phyloP scores from a whole-genome alignment of 108 stramenopile genomes.

The Bacterosira constricta region DNA sequence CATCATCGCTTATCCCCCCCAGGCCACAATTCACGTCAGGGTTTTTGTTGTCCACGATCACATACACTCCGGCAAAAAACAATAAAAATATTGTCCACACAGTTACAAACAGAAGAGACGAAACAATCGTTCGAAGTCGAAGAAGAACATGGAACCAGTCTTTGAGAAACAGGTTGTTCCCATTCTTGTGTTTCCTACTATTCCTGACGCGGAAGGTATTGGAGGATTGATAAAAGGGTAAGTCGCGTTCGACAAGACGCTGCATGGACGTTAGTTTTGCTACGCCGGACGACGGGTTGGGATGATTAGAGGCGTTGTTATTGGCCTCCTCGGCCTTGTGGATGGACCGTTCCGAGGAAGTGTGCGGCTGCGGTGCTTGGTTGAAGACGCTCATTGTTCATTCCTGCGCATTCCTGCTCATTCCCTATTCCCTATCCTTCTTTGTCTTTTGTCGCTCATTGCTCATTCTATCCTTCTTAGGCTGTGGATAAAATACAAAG shows the following conservation, averaged over 20 bases:
- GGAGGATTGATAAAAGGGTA: slow-evolving; percentile 67
- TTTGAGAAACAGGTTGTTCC: slow-evolving; percentile 32
- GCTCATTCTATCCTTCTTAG: too few relatives aligned
- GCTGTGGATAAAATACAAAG: too few relatives aligned
- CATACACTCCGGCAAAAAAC: slow-evolving; percentile 70
- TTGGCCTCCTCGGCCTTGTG: background rate
- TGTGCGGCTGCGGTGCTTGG: slow-evolving; percentile 7
- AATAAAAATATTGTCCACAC: slow-evolving; percentile 71
- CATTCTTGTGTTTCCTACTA: background rate
- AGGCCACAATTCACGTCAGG: slow-evolving; percentile 63
- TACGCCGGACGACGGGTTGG: background rate
- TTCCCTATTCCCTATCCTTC: too few relatives aligned
- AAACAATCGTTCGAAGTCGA: slow-evolving; percentile 42
- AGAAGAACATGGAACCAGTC: slow-evolving; percentile 88
- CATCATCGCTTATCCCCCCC: slow-evolving; percentile 33
- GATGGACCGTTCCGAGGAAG: background rate
- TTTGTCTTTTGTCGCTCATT: too few relatives aligned
- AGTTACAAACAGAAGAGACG: slow-evolving; percentile 44
- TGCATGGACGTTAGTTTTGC: slow-evolving; percentile 24
- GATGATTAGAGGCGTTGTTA: background rate
- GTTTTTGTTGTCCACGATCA: slow-evolving; percentile 44
- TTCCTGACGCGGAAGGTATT: slow-evolving; percentile 52
- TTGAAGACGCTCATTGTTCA: slow-evolving; percentile 18
- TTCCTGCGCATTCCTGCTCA: too few relatives aligned
- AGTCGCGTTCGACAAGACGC: slow-evolving; percentile 66